Evolutionary conservation across 768 basidiomycete genomes (phyloP).

Genomic region (Suillus hirtellus): DNA sequence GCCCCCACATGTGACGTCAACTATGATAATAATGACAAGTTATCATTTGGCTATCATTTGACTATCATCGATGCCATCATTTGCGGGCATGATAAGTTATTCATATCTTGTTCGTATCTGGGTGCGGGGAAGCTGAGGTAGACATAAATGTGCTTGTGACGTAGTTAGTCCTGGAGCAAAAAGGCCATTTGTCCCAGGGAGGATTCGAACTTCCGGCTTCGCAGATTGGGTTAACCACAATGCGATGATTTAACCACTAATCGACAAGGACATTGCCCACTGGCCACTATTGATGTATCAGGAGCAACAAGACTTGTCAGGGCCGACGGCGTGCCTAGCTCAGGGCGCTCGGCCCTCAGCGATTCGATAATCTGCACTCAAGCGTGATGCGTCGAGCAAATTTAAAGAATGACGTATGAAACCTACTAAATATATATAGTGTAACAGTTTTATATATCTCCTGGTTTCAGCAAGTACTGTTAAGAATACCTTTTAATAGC

Average conservation of each 20-base stretch:
- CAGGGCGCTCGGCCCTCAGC: background rate
- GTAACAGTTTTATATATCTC: too few relatives aligned
- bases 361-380: too few relatives aligned
- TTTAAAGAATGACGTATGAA: too few relatives aligned
- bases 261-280: constrained; percentile 36
- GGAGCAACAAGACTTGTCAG: background rate
- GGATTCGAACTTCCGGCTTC: constrained; percentile 46
- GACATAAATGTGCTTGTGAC: background rate
- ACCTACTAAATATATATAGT: too few relatives aligned
- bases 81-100: background rate
- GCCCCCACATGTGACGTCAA: background rate
- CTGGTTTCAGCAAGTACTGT: too few relatives aligned
- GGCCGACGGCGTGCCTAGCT: background rate
- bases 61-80: background rate
- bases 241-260: constrained; percentile 48
- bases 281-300: background rate
- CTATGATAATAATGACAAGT: background rate
- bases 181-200: constrained; percentile 24
- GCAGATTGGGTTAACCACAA: constrained; percentile 38
- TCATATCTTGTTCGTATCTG: background rate
- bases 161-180: background rate
- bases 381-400: too few relatives aligned
- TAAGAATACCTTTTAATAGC: too few relatives aligned
- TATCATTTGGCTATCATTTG: too few relatives aligned
- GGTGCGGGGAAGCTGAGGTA: background rate